Conservation (phyloP, 352 stramenopile species). For the Blastocystis sp. region DNA sequence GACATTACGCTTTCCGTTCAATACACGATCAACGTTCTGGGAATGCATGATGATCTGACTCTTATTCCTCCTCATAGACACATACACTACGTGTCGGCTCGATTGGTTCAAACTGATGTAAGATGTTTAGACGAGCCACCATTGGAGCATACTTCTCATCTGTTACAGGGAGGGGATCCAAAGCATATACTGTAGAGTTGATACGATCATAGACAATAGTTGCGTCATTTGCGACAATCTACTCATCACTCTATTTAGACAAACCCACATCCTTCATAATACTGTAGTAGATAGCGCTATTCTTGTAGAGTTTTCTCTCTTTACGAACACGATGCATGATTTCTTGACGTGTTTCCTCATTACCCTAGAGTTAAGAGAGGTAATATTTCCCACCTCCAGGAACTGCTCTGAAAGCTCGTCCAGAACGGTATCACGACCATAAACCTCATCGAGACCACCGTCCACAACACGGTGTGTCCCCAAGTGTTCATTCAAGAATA, state of each 20-base stretch:
- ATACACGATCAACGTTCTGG: slow-evolving; percentile 52
- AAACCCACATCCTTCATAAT: slow-evolving; percentile 40
- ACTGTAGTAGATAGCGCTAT: slow-evolving; percentile 42
- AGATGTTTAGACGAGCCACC: slow-evolving; percentile 12
- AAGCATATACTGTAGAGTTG: not conserved
- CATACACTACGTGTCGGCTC: slow-evolving; percentile 7
- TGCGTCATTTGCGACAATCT: slow-evolving; percentile 26
- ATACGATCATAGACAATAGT: slow-evolving; percentile 29
- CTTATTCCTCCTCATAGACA: not conserved
- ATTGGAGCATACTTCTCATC: slow-evolving; percentile 14
- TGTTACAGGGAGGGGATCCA: not conserved
- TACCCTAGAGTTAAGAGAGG: not conserved
- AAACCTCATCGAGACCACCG: slow-evolving; percentile 40
- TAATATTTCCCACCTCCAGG: not conserved
- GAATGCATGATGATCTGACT: slow-evolving; percentile 16
- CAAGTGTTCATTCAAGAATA: slow-evolving; percentile 33
- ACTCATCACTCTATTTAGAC: not conserved
- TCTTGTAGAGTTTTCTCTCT: slow-evolving; percentile 23
- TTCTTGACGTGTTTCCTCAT: not conserved
- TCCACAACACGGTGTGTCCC: slow-evolving; percentile 2
- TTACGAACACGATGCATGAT: slow-evolving; percentile 18
- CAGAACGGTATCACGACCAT: slow-evolving; percentile 2
- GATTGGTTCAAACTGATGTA: slow-evolving; percentile 18
- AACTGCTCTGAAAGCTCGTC: slow-evolving; percentile 21
- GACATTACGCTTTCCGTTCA: slow-evolving; percentile 48